Evolutionary conservation across 768 basidiomycete species (phyloP).

Genomic region (Pleurotus cornucopiae): DNA sequence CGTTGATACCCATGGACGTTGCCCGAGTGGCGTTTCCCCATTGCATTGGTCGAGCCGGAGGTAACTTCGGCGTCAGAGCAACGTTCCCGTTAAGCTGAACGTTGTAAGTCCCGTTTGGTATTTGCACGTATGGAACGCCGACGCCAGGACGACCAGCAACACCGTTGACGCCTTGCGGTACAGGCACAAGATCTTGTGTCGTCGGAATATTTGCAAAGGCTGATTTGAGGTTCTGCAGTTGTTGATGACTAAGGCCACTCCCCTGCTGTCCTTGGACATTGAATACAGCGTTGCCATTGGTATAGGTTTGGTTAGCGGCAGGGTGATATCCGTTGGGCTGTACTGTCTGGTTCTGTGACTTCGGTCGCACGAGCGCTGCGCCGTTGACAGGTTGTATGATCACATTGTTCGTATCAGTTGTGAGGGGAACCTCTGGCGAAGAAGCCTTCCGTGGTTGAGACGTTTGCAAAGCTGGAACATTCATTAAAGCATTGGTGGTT

Average conservation of each 20-base stretch:
- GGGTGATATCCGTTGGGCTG: constrained; percentile 50
- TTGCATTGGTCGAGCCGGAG: constrained; percentile 35
- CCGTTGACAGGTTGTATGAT: constrained; percentile 12
- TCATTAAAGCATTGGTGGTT: constrained; percentile 20
- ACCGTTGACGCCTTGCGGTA: constrained; percentile 26
- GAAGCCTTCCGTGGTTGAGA: constrained; percentile 9
- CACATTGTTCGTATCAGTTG: constrained; percentile 22
- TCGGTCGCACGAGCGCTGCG: constrained; percentile 40
- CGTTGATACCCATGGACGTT: constrained; percentile 26
- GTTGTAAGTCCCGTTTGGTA: constrained; percentile 30
- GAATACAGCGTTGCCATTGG: constrained; percentile 26
- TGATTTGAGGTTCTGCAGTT: constrained; percentile 56
- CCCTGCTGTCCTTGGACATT: constrained; percentile 26
- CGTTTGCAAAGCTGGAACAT: constrained; percentile 26
- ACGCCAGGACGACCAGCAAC: constrained; percentile 8
- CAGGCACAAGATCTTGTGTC: constrained; percentile 33
- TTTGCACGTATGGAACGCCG: constrained; percentile 9
- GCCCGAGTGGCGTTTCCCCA: constrained; percentile 29
- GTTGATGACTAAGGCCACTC: constrained; percentile 46
- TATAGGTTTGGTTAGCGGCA: constrained; percentile 29
- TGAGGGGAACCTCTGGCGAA: constrained; percentile 14
- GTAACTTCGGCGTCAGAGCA: constrained; percentile 37
- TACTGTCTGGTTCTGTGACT: constrained; percentile 41
- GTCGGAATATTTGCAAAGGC: constrained; percentile 41
- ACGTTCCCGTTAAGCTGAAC: constrained; percentile 24